Evolutionary conservation across 257 asterid species (phyloP), one percentile per base, ranked within the genome.

Genomic region (Cruciata laevipes): DNA sequence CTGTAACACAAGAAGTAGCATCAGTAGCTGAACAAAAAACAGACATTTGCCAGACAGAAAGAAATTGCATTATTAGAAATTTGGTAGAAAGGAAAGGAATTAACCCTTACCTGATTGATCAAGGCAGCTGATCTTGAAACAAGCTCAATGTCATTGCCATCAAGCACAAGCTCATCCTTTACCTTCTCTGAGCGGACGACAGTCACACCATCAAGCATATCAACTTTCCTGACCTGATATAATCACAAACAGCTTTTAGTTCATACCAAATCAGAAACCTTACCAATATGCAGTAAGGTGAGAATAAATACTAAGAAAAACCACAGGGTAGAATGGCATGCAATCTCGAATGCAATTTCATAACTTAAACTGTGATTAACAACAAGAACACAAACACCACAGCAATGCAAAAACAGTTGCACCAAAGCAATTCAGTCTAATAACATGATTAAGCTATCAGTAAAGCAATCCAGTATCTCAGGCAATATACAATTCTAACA

Each of bases 171-270:
- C 61, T 90, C 97, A 62, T 89, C 97, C 83, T 89, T 90, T 1
- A 90, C 97, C 81, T 89, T 89, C 79, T 87, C 97, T 4, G 95
- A 89, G 67, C 95, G 81, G 11, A 89, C 70, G 61, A 89, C 82
- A 0, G 82, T 71, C 1, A 89, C 97, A 32, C 95, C 97, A 4
- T 86, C 95, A 70, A 90, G 95, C 95, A 90, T 87, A 59, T 90
- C 95, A 0, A 90, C 97, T 67, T 89, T 89, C 78, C 97, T 84
- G 58, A 89, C 96, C 96, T 87, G 78, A 38, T 0, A 35, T 27
- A n/a, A 23, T 1, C 40, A 31, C 0, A 20, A 51, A 53, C 24
- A 53, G 32, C 18, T 4, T 27, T 4, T 3, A 59, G 1, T 13
- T 59, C 2, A 59, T 27, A 10, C n/a, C 21, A 25, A 2, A 17